Conservation (phyloP, 2,329 filamentous ascomycete genomes). For the Nemania diffusa region DNA sequence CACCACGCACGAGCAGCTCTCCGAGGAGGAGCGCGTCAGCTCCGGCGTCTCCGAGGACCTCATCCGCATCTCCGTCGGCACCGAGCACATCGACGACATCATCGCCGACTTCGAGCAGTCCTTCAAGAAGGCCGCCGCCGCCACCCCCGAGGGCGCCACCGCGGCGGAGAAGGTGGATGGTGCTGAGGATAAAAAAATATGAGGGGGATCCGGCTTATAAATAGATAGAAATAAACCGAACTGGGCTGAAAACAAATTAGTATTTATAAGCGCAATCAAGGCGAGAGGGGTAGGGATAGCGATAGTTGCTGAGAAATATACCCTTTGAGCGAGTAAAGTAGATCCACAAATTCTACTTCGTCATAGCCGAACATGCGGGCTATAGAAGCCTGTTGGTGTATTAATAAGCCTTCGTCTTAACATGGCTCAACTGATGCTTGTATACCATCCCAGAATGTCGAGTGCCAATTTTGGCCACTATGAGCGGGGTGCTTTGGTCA, state of each 20-base stretch:
- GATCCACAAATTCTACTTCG: not conserved
- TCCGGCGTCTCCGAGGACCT: constrained; percentile 91
- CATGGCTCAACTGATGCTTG: not conserved
- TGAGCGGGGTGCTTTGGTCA: no score
- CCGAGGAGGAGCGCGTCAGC: constrained; percentile 77
- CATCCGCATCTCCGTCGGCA: constrained; percentile 94
- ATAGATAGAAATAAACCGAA: no score
- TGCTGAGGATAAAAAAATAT: constrained; percentile 40
- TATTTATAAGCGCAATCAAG: not conserved
- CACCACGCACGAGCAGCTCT: constrained; percentile 93
- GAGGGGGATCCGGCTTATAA: no score
- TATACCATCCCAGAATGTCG: not conserved
- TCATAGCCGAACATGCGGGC: not conserved
- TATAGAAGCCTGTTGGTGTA: not conserved
- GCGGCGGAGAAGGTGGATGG: constrained; percentile 41
- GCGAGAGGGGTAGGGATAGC: constrained; percentile 1
- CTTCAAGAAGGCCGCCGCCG: constrained; percentile 70
- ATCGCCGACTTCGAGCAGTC: constrained; percentile 95
- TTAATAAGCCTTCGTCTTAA: not conserved
- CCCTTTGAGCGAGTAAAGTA: constrained; percentile 28
- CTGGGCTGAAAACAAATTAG: not conserved
- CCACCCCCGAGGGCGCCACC: constrained; percentile 47
- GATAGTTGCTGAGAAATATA: constrained; percentile 30
- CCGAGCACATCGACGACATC: constrained; percentile 97
- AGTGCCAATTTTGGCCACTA: no score